Evolutionary conservation across 192 early-diverging fungal species (phyloP), one percentile per base, ranked within the genome.

Genomic region (Pilobolus umbonatus): DNA sequence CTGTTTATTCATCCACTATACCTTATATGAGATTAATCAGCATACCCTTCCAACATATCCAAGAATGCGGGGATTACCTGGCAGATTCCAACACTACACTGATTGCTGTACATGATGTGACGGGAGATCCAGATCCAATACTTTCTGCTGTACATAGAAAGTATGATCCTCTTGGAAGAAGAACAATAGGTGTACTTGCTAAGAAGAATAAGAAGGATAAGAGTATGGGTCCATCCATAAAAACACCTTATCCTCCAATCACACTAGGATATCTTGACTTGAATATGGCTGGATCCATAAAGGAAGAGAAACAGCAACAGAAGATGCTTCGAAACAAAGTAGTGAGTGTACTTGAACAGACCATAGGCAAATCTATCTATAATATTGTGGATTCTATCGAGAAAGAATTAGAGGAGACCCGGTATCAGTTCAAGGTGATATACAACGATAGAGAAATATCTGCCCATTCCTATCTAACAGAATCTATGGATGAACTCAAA

Each of bases 371-470:
- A 30, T 89, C 82, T n/a, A 75, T 98, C 35, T 83, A 82, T 58
- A 78, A 71, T 3, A 89, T 97, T 63, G 82, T 89, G 22, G 88
- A 94, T 53, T 86, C 90, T 0, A 94, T 98, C 22, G 88, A 96
- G 58, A 77, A 63, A 60, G 94, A 98, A 62, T 78, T 98, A 40
- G 94, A 97, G 43, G 94, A 98, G 70, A 85, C 94, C 4, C 82
- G 87, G 11, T 98, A 98, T 67, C 91, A 93, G 74, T 95, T 94
- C 80, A 98, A 98, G 76, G 96, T 98, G 14, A 89, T 94, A 44
- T 98, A 97, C 83, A 97, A 97, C 62, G 96, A 98, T 73, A 87
- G 93, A 47, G 80, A 85, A 26, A 89, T 98, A 52, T 90, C 91
- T 15, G 87, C 96, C 50, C 93, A 98, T 74, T 91, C 90, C 15